Evolutionary conservation across 2,329 filamentous ascomycete species (phyloP), one percentile per base, ranked within the genome.

Genomic region (Aspergillus spinulosporus): DNA sequence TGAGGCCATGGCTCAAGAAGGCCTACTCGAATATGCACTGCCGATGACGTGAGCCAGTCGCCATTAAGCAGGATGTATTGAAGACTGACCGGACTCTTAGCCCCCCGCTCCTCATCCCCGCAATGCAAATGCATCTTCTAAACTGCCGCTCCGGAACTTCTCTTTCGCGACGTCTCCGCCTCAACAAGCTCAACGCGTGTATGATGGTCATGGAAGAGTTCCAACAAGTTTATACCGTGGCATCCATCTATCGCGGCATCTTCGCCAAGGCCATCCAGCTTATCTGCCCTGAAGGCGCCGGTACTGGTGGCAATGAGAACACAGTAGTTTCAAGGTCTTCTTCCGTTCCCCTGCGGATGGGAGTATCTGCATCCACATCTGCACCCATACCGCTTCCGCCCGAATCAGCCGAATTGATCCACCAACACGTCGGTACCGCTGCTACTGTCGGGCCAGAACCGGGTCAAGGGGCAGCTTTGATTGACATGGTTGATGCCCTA

Each of bases 181-280:
- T 68, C 2, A 70, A 71, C 44, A 72, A 71, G 44, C 62, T 70
- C 7, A 61, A 65, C 43, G 58, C 69, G 29, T 70, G 65, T 40
- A 72, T 72, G 69, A 56, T 71, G 44, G 61, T 71, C 8, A 54
- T 72, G 59, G 63, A 70, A 42, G 66, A 71, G 44, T 56, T 72
- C 6, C 67, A 68, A 34, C 65, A 70, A 28, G 66, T 62, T 1
- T 70, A 71, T 39, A 65, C 63, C 1, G 64, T 64, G 2, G 66
- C 64, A 31, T 68, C 66, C 1, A 51, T 68, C 7, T 68, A 67
- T 49, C 65, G 65, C 5, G 66, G 59, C 6, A 64, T 68, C 5
- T 68, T 68, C 37, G 51, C 58, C 4, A 66, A 61, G 49, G 66
- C 64, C 9, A 64, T 68, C 5, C 62, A 66, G 14, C 57, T 63